phyloP scores from a whole-genome alignment of 345 rosid genomes.

The Boechera retrofracta region DNA sequence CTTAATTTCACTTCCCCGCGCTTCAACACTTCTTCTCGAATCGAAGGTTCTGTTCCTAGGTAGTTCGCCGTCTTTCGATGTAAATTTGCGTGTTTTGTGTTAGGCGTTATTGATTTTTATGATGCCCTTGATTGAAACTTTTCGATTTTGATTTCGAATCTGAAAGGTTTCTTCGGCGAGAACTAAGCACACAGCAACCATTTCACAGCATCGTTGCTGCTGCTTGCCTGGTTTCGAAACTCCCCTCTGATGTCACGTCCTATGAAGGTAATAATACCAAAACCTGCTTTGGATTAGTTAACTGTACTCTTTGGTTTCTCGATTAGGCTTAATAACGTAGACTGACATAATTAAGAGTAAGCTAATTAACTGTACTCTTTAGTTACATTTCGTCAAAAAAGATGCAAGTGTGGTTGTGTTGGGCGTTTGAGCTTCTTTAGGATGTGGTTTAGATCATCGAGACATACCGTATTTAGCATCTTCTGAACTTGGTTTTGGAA shows the following conservation, averaged over 20 bases:
- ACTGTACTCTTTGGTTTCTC: neutral
- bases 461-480: neutral
- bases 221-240: slow-evolving; percentile 77
- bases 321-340: neutral
- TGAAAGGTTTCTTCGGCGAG: slow-evolving; percentile 64
- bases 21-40: slow-evolving; percentile 47
- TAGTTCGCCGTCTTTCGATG: neutral
- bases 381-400: neutral
- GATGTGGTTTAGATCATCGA: slow-evolving; percentile 7
- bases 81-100: neutral
- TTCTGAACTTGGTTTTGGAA: neutral
- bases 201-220: slow-evolving; percentile 67
- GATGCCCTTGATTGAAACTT: slow-evolving; percentile 11
- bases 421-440: neutral
- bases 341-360: too few species aligned
- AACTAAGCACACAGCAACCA: slow-evolving; percentile 66
- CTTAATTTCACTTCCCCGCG: slow-evolving; percentile 43
- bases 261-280: slow-evolving; percentile 52
- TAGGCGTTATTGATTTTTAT: neutral
- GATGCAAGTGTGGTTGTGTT: neutral
- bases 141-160: slow-evolving; percentile 15
- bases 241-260: slow-evolving; percentile 53
- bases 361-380: neutral
- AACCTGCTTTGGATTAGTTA: neutral
- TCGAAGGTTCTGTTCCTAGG: slow-evolving; percentile 48